Evolutionary conservation across 495 filamentous ascomycete species (phyloP), one percentile per base, ranked within the genome.

Genomic region (Friedmanniomyces endolithicus): DNA sequence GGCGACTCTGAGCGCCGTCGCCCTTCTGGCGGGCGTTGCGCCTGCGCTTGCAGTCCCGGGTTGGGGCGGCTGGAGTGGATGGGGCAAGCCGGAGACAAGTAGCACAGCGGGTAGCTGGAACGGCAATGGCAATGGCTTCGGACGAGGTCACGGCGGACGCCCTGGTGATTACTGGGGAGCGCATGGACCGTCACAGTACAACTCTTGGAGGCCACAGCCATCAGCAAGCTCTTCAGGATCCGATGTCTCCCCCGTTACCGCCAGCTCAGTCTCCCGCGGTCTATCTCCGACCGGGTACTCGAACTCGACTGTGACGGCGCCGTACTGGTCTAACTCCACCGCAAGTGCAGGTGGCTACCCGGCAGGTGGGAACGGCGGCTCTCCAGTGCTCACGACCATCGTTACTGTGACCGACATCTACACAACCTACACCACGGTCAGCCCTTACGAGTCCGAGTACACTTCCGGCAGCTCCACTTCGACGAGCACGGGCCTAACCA

Each of bases 1-100:
- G 57, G 52, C 51, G 25, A 29, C 46, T 8, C 4, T 41, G 6
- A 58, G 57, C 56, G 59, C 45, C 24, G 51, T 59, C 52, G 52
- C 52, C 24, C 11, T 55, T 23, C n/a, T 46, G 34, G 57, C 51
- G 52, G 29, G 51, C 31, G 52, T 40, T 27, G 50, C n/a, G 12
- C 39, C 53, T 2, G 46, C 47, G 12, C 45, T 50, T 20, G 49
- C 48, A 4, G 29, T 23, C 7, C 22, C 41, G 29, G 41, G 41
- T 1, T 47, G 23, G 24, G 17, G 22, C 20, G 27, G 31, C 1
- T 14, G 23, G 24, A 23, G 22, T 9, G 27, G 31, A 12, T 14
- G 19, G 51, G 37, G 29, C 49, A 55, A 24, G 27, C 33, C 40
- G 6, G 39, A 2, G 37, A 12, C 16, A 1, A 25, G 22, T 16